A percentile compares a stretch with the other conserved stretches of the same genome.
phyloP scores from a whole-genome alignment of 495 filamentous ascomycete species.

The Diplogelasinospora grovesii region DNA sequence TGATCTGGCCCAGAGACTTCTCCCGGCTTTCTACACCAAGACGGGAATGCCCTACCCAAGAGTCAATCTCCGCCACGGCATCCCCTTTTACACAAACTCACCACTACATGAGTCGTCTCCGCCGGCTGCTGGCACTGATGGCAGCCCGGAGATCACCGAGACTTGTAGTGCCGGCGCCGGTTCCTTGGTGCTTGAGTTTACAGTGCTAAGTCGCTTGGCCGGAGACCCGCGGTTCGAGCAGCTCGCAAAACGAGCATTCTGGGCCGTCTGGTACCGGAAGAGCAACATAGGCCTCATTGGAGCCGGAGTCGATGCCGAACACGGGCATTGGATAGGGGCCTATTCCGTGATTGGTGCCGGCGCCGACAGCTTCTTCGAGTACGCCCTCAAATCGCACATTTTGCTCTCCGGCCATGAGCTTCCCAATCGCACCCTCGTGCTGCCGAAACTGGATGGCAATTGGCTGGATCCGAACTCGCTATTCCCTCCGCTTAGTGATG shows the following conservation, averaged over 20 bases:
- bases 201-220: conserved; percentile 80
- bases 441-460: conserved; percentile 18
- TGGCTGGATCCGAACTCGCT: conserved; percentile 50
- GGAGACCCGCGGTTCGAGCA: conserved; percentile 82
- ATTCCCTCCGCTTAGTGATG: conserved; percentile 53
- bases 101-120: conserved; percentile 49
- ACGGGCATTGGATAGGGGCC: conserved; percentile 79
- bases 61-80: conserved; percentile 86
- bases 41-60: conserved; percentile 92
- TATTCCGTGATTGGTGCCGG: conserved; percentile 91
- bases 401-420: conserved; percentile 65
- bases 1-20: conserved; percentile 73
- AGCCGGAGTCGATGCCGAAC: conserved; percentile 86
- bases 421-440: conserved; percentile 40
- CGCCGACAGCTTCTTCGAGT: conserved; percentile 97
- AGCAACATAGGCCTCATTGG: conserved; percentile 85
- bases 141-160: conserved; percentile 72
- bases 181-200: conserved; percentile 88
- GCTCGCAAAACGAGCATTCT: conserved; percentile 85
- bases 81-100: conserved; percentile 83
- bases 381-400: conserved; percentile 89
- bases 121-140: conserved; percentile 23
- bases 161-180: conserved; percentile 95
- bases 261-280: conserved; percentile 84
- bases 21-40: conserved; percentile 82